These are phyloP conservation scores for Neurospora sp. DNA, from an alignment of 495 filamentous ascomycete species.

Conservation along the genomic window DNA sequence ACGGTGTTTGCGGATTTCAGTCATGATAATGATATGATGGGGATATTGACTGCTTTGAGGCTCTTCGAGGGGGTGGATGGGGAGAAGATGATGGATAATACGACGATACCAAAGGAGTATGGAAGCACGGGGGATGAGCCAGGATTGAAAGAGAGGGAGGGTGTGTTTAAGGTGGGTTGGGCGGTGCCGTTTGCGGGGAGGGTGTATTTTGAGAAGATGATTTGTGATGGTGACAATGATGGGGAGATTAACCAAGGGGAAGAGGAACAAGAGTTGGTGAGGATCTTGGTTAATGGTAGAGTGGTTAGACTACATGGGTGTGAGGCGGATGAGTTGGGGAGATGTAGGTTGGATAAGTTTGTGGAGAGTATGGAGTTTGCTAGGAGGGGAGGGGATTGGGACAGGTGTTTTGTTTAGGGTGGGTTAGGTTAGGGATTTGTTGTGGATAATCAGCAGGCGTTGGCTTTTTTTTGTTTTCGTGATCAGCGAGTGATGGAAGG, in stretches of 20 bases:
- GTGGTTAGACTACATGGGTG: constrained; percentile 63
- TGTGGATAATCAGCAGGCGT: neutral
- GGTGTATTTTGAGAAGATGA: constrained; percentile 78
- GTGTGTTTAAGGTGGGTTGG: constrained; percentile 59
- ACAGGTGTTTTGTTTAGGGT: constrained; percentile 44
- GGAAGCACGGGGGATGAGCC: neutral
- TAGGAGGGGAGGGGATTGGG: constrained; percentile 58
- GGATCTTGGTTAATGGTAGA: constrained; percentile 72
- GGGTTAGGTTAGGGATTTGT: neutral
- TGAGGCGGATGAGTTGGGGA: constrained; percentile 51
- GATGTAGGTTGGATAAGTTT: constrained; percentile 56
- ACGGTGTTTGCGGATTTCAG: constrained; percentile 74
- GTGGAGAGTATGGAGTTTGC: constrained; percentile 65
- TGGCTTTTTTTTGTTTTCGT: neutral
- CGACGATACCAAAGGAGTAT: constrained; percentile 16
- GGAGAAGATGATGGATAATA: constrained; percentile 29
- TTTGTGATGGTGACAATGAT: constrained; percentile 32
- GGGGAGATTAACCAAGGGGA: neutral
- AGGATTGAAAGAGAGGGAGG: constrained; percentile 27
- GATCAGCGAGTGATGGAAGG: neutral
- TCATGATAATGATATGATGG: constrained; percentile 77
- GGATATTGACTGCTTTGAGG: constrained; percentile 61
- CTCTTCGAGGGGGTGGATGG: constrained; percentile 51
- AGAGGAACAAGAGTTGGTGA: constrained; percentile 48
- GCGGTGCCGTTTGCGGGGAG: constrained; percentile 70